Conservation (phyloP, 768 basidiomycete species). For the Suillus spraguei region DNA sequence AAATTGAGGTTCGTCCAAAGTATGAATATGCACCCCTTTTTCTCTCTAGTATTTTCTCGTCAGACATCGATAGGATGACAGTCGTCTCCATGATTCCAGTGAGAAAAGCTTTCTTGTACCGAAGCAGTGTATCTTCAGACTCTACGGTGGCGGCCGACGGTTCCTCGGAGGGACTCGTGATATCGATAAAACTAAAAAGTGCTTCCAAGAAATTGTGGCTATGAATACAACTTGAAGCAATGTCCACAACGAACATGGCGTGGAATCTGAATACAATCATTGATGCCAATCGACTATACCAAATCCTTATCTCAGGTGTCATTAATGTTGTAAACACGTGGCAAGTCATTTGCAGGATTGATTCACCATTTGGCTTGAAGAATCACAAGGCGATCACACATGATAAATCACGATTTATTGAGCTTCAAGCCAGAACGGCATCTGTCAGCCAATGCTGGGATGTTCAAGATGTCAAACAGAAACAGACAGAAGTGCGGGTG, state of each 20-base stretch:
- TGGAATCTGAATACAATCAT: slow-evolving; percentile 11
- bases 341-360: slow-evolving; percentile 13
- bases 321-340: slow-evolving; percentile 29
- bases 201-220: neutral
- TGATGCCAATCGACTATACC: neutral
- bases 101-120: slow-evolving; percentile 32
- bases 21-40: slow-evolving; percentile 2
- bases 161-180: slow-evolving; percentile 28
- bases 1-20: slow-evolving; percentile 18
- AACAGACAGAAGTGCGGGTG: slow-evolving; percentile 32
- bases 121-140: slow-evolving; percentile 35
- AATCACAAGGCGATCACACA: slow-evolving; percentile 46
- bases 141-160: slow-evolving; percentile 32
- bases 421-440: slow-evolving; percentile 25
- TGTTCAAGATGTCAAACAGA: slow-evolving; percentile 11
- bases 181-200: neutral
- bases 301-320: slow-evolving; percentile 15
- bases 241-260: slow-evolving; percentile 31
- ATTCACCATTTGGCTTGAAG: slow-evolving; percentile 2
- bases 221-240: slow-evolving; percentile 21
- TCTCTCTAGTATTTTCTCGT: slow-evolving; percentile 2
- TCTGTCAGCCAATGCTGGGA: slow-evolving; percentile 6
- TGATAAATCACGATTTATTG: slow-evolving; percentile 35
- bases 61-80: slow-evolving; percentile 31
- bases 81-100: slow-evolving; percentile 29